These are phyloP conservation scores for Beauveria brongniartii DNA, from an alignment of 2,329 filamentous ascomycete species.

Conservation along the genomic window DNA sequence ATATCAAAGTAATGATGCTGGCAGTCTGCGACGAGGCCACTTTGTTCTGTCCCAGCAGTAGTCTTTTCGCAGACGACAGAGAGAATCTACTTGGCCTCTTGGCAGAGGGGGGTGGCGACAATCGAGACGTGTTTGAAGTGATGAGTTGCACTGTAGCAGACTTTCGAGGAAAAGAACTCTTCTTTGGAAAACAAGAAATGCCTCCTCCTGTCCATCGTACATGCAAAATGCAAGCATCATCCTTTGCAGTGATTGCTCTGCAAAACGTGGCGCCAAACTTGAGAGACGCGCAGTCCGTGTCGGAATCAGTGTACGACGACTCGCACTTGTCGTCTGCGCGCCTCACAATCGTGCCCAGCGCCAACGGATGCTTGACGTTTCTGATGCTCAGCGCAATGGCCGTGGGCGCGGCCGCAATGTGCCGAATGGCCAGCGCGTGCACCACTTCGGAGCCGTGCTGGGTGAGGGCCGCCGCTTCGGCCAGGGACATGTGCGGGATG, in stretches of 20 bases:
- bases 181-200: background rate
- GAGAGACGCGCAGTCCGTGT: slow-evolving; percentile 42
- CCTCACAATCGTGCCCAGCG: slow-evolving; percentile 62
- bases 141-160: background rate
- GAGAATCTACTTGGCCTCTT: background rate
- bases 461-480: slow-evolving; percentile 90
- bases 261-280: slow-evolving; percentile 35
- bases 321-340: background rate
- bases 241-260: slow-evolving; percentile 93
- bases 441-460: slow-evolving; percentile 95
- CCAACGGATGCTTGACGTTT: slow-evolving; percentile 79
- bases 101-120: background rate
- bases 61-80: background rate
- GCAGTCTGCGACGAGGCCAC: background rate
- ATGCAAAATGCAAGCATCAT: slow-evolving; percentile 69
- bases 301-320: slow-evolving; percentile 46
- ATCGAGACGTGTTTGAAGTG: background rate
- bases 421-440: slow-evolving; percentile 97
- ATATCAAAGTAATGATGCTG: background rate
- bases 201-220: background rate
- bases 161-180: background rate
- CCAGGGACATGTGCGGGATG: slow-evolving; percentile 77
- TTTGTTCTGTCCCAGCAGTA: slow-evolving; percentile 21
- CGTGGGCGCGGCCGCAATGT: slow-evolving; percentile 70
- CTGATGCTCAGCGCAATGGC: slow-evolving; percentile 82